Percentiles rank a stretch among this genome's conserved stretches.
phyloP scores from a whole-genome alignment of 1,139 yeast species.

The Cylindricascospora bacillispora region DNA sequence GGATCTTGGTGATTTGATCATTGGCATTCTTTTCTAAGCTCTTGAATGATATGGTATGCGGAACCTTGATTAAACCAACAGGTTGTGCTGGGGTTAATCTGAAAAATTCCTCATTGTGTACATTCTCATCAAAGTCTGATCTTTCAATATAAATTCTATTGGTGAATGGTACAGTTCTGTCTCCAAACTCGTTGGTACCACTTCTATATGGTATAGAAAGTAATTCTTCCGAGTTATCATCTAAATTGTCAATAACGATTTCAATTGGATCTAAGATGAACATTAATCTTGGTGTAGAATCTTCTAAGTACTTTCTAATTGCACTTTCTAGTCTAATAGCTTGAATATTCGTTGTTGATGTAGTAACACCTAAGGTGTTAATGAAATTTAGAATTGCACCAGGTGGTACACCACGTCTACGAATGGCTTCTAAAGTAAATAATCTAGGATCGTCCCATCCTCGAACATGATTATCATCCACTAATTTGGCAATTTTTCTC shows the following conservation, averaged over 20 bases:
- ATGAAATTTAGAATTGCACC: slow-evolving; percentile 91
- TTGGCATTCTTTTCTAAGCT: slow-evolving; percentile 41
- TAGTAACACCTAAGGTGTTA: slow-evolving; percentile 93
- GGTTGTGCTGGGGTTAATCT: slow-evolving; percentile 83
- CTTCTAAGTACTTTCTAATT: slow-evolving; percentile 76
- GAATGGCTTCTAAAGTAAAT: slow-evolving; percentile 85
- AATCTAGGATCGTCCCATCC: slow-evolving; percentile 99
- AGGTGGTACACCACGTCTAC: slow-evolving; percentile 99
- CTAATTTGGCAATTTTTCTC: slow-evolving; percentile 89
- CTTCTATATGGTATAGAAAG: slow-evolving; percentile 84
- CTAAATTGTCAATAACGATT: slow-evolving; percentile 70
- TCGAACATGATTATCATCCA: slow-evolving; percentile 66
- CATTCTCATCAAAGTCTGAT: slow-evolving; percentile 69
- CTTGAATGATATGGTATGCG: slow-evolving; percentile 66
- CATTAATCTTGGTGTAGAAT: slow-evolving; percentile 90
- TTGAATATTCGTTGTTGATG: slow-evolving; percentile 85
- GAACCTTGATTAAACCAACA: slow-evolving; percentile 92
- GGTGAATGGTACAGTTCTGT: slow-evolving; percentile 65
- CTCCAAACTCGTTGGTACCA: slow-evolving; percentile 61
- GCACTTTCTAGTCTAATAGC: slow-evolving; percentile 80
- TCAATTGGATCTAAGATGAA: slow-evolving; percentile 80
- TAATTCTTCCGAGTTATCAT: slow-evolving; percentile 57
- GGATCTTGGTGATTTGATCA: slow-evolving; percentile 58
- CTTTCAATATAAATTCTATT: slow-evolving; percentile 74
- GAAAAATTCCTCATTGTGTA: slow-evolving; percentile 50